Percentiles rank a stretch among this genome's conserved stretches.
Conservation (phyloP, 2,329 filamentous ascomycete genomes). For the Epichloe coenophiala region DNA sequence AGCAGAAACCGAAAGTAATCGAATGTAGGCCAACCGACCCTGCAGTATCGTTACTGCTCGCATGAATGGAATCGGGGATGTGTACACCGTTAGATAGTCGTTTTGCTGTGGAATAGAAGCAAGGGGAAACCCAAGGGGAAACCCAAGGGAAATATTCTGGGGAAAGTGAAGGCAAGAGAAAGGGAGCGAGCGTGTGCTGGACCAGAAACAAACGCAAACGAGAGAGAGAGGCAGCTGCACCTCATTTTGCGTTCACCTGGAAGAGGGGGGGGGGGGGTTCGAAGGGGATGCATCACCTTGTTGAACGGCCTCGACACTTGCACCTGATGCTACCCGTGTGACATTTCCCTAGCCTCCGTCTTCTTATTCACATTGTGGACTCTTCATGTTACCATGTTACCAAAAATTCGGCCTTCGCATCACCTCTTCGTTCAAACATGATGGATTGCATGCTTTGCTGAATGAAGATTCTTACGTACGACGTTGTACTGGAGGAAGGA, state of each 20-base stretch:
- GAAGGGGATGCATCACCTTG: background rate
- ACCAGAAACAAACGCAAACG: background rate
- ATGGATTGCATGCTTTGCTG: no score
- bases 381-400: no score
- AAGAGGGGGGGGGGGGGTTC: no score
- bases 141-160: background rate
- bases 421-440: no score
- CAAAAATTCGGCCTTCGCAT: no score
- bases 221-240: background rate
- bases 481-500: no score
- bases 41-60: background rate
- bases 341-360: no score
- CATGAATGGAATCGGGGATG: background rate
- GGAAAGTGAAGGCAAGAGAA: background rate
- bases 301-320: background rate
- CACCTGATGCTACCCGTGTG: no score
- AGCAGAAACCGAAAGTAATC: background rate
- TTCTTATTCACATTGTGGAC: no score
- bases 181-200: background rate
- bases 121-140: background rate
- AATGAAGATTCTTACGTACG: no score
- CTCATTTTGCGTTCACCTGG: background rate
- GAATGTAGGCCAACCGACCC: background rate
- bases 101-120: background rate
- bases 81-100: no score